These are phyloP conservation scores for Lactifluus volemus DNA, from an alignment of 768 basidiomycete species.

Conservation along the genomic window DNA sequence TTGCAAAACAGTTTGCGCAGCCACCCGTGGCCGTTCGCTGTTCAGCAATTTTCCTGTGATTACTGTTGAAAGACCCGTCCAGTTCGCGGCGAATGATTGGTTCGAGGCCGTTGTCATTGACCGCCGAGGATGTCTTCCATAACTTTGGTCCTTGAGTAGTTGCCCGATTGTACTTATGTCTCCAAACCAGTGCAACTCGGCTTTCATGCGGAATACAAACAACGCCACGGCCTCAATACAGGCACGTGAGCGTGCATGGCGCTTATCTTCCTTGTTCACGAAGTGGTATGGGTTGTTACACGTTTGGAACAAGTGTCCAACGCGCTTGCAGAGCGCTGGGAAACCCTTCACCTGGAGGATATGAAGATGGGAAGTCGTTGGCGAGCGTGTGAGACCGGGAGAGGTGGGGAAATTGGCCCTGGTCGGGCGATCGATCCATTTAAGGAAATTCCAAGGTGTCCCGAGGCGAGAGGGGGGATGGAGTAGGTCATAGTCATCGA, in stretches of 20 bases:
- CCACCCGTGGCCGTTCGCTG: neutral
- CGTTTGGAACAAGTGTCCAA: slow-evolving; percentile 9
- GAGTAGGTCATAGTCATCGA: neutral
- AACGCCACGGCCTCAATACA: slow-evolving; percentile 10
- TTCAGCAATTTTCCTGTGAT: slow-evolving; percentile 2
- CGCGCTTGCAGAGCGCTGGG: slow-evolving; percentile 5
- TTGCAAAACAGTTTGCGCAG: neutral
- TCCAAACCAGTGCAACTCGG: slow-evolving; percentile 2
- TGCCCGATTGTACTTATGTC: neutral
- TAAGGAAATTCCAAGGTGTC: neutral
- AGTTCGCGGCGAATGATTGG: slow-evolving; percentile 6
- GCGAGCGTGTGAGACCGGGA: neutral
- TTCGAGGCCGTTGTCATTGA: neutral
- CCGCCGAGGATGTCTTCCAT: neutral
- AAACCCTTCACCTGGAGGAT: neutral
- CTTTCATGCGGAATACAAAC: slow-evolving; percentile 5
- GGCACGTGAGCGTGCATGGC: slow-evolving; percentile 3
- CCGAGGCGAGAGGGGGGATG: neutral
- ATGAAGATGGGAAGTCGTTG: neutral
- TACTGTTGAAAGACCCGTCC: slow-evolving; percentile 16
- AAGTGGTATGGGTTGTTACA: slow-evolving; percentile 4
- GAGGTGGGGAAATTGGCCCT: too few relatives aligned
- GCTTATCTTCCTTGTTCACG: neutral
- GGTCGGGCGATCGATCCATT: neutral
- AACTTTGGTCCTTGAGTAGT: slow-evolving; percentile 5